Conservation (phyloP, 345 rosid genomes). For the Balakata baccata region DNA sequence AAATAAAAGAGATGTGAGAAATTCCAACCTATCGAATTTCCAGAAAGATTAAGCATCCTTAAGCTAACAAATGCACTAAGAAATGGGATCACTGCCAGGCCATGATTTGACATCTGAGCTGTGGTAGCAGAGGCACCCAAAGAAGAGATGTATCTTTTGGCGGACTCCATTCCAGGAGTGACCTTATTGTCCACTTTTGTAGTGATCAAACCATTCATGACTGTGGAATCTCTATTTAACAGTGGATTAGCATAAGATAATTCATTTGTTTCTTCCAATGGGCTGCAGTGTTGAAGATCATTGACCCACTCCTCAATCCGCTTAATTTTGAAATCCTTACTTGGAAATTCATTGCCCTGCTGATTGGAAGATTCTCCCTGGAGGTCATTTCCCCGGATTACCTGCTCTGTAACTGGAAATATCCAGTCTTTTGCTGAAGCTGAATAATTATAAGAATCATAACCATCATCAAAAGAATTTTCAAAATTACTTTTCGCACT, state of each 20-base stretch:
- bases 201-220: conserved; percentile 32
- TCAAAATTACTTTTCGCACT: conserved; percentile 36
- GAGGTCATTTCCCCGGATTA: conserved; percentile 28
- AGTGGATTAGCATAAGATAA: conserved; percentile 29
- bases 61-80: conserved; percentile 69
- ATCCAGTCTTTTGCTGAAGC: conserved; percentile 67
- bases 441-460: conserved; percentile 51
- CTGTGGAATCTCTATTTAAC: conserved; percentile 33
- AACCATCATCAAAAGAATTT: conserved; percentile 40
- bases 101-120: conserved; percentile 74
- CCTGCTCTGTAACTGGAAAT: conserved; percentile 56
- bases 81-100: conserved; percentile 69
- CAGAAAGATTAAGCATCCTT: conserved; percentile 83
- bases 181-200: conserved; percentile 50
- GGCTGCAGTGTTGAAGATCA: conserved; percentile 62
- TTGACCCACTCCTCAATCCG: conserved; percentile 83
- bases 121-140: conserved; percentile 60
- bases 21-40: conserved; percentile 75
- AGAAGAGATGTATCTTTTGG: conserved; percentile 69
- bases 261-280: conserved; percentile 53
- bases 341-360: conserved; percentile 41
- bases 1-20: not conserved
- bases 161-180: conserved; percentile 71
- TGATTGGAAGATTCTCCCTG: conserved; percentile 45
- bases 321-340: conserved; percentile 66